Evolutionary conservation across 1,284 basidiomycete species (phyloP).

Genomic region (Melanopsichium pennsylvanicum): DNA sequence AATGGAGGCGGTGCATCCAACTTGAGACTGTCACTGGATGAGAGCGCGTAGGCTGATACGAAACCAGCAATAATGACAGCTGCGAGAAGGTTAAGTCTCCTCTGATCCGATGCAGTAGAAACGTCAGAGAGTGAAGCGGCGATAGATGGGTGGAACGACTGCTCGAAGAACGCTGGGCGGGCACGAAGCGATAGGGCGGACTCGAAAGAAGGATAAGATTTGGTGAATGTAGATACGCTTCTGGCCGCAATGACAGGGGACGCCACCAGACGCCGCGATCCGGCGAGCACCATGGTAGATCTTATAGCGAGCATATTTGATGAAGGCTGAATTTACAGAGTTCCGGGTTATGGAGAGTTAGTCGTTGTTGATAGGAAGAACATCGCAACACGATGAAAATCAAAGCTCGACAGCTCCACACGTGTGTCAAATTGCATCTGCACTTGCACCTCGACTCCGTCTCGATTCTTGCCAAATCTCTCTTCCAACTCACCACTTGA

Average conservation of each 20-base stretch:
- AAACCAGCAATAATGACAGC: conserved; percentile 7
- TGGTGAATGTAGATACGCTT: conserved; percentile 12
- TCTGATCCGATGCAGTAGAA: neutral
- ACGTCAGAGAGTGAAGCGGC: neutral
- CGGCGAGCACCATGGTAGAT: neutral
- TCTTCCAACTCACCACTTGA: too few relatives aligned
- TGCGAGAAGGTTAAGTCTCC: neutral
- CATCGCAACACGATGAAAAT: too few relatives aligned
- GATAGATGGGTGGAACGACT: conserved; percentile 10
- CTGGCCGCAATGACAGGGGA: neutral
- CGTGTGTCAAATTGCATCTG: too few relatives aligned
- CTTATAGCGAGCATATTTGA: conserved; percentile 4
- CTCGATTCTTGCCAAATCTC: too few relatives aligned
- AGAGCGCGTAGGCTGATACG: conserved; percentile 1
- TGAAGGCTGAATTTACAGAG: too few relatives aligned
- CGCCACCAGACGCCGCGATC: neutral
- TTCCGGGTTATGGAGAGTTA: too few relatives aligned
- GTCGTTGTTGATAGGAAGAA: too few relatives aligned
- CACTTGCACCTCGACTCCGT: too few relatives aligned
- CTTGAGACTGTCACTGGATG: neutral
- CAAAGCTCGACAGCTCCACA: too few relatives aligned
- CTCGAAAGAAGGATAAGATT: conserved; percentile 22
- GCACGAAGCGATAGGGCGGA: neutral
- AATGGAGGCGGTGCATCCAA: conserved; percentile 18
- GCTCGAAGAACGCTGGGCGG: conserved; percentile 19